These are phyloP conservation scores for Nigrospora sphaerica DNA, from an alignment of 2,329 filamentous ascomycete species.

Conservation along the genomic window DNA sequence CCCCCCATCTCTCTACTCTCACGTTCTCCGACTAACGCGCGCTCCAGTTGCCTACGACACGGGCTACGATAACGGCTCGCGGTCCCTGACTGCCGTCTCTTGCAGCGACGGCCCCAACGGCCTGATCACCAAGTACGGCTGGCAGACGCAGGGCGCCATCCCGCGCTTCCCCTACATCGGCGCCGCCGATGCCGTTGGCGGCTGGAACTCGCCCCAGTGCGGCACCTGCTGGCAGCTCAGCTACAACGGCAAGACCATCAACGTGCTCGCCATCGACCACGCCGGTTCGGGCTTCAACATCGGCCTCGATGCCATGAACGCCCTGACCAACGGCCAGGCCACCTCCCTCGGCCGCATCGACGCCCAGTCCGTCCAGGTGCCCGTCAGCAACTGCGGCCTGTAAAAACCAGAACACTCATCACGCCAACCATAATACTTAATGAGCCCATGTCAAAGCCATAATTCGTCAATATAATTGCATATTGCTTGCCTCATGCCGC, in stretches of 20 bases:
- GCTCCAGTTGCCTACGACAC: conserved; percentile 61
- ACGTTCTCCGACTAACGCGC: conserved; percentile 1
- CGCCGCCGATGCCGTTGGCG: conserved; percentile 40
- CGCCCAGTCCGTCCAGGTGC: conserved; percentile 38
- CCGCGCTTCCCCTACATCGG: conserved; percentile 48
- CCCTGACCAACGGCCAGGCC: conserved; percentile 45
- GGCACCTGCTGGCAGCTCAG: conserved; percentile 52
- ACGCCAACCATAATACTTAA: no score
- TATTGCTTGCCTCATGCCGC: no score
- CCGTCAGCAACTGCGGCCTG: conserved; percentile 33
- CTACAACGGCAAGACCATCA: conserved; percentile 43
- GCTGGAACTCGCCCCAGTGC: conserved; percentile 50
- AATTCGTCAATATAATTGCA: no score
- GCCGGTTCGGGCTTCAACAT: conserved; percentile 46
- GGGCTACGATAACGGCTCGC: conserved; percentile 56
- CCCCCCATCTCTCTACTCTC: background rate
- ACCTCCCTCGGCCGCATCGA: conserved; percentile 43
- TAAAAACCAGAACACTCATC: no score
- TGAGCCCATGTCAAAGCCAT: no score
- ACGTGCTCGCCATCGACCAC: conserved; percentile 50
- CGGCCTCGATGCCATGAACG: conserved; percentile 47
- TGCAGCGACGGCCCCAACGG: conserved; percentile 66
- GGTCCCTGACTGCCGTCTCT: conserved; percentile 48
- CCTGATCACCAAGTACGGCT: conserved; percentile 54
- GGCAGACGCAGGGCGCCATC: conserved; percentile 45